Conservation (phyloP, 768 basidiomycete species). For the Pleurotus djamor region DNA sequence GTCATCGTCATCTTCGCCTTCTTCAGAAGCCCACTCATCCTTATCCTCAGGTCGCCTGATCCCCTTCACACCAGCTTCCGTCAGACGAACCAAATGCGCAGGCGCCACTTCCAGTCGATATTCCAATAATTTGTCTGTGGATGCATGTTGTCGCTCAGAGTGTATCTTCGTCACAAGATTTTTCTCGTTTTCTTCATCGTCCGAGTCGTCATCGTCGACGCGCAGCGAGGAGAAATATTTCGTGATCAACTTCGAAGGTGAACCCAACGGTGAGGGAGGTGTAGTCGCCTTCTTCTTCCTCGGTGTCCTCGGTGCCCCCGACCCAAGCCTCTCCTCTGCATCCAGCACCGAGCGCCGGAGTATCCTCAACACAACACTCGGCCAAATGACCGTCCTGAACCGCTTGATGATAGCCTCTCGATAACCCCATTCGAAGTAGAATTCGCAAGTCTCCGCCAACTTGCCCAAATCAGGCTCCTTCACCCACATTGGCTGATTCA, state of each 20-base stretch:
- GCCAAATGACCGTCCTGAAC: slow-evolving; percentile 83
- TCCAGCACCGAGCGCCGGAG: slow-evolving; percentile 64
- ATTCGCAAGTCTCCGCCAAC: slow-evolving; percentile 79
- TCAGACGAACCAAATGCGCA: slow-evolving; percentile 57
- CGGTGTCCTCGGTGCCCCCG: slow-evolving; percentile 33
- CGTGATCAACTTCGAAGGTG: slow-evolving; percentile 54
- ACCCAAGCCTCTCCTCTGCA: slow-evolving; percentile 26
- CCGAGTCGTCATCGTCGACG: slow-evolving; percentile 19
- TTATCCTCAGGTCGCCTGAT: slow-evolving; percentile 45
- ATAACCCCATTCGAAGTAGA: slow-evolving; percentile 92
- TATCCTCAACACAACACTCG: slow-evolving; percentile 65
- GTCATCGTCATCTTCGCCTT: slow-evolving; percentile 45
- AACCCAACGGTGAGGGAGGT: slow-evolving; percentile 29
- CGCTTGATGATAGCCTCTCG: slow-evolving; percentile 80
- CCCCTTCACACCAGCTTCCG: slow-evolving; percentile 67
- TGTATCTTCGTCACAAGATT: slow-evolving; percentile 66
- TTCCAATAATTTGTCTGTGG: slow-evolving; percentile 70
- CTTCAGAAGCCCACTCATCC: slow-evolving; percentile 45
- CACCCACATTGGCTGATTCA: slow-evolving; percentile 38
- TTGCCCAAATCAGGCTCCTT: slow-evolving; percentile 68
- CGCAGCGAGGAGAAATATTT: slow-evolving; percentile 51
- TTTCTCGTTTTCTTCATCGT: slow-evolving; percentile 34
- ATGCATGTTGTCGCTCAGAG: slow-evolving; percentile 61
- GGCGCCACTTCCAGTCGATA: slow-evolving; percentile 81
- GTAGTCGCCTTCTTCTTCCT: slow-evolving; percentile 25